phyloP scores from a whole-genome alignment of 1,284 basidiomycete genomes.

The Cerrena zonata region DNA sequence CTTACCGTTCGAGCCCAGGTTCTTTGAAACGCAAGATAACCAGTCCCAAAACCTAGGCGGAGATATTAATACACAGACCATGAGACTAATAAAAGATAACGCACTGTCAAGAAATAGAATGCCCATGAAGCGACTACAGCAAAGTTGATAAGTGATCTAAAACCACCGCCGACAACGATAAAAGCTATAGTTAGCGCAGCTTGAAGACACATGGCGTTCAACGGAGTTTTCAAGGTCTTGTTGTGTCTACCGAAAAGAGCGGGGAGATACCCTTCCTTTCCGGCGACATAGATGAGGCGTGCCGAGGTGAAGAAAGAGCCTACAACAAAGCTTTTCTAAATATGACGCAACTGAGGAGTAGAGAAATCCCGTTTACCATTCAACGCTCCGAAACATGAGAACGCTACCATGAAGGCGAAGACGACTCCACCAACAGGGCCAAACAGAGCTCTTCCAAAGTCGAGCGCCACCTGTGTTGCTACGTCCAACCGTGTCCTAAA shows the following conservation, averaged over 20 bases:
- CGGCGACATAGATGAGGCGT: conserved; percentile 83
- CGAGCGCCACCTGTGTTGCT: conserved; percentile 92
- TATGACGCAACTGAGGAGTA: conserved; percentile 8
- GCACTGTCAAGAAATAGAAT: conserved; percentile 84
- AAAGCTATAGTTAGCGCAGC: conserved; percentile 69
- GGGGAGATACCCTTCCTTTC: conserved; percentile 83
- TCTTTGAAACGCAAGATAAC: conserved; percentile 88
- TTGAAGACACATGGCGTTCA: conserved; percentile 81
- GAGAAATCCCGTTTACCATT: conserved; percentile 49
- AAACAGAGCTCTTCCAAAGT: conserved; percentile 85
- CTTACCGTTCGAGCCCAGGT: conserved; percentile 76
- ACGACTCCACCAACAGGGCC: conserved; percentile 81
- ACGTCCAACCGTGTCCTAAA: conserved; percentile 54
- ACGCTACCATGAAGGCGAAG: conserved; percentile 86
- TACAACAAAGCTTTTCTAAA: conserved; percentile 22
- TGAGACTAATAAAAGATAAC: conserved; percentile 17
- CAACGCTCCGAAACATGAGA: conserved; percentile 90
- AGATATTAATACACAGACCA: not conserved
- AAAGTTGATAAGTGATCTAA: conserved; percentile 83
- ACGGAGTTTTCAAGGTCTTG: conserved; percentile 68
- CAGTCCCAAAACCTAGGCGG: conserved; percentile 71
- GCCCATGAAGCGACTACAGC: conserved; percentile 85
- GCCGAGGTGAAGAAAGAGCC: conserved; percentile 79
- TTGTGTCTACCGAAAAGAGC: conserved; percentile 75
- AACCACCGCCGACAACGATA: conserved; percentile 82